Conservation (phyloP, 352 stramenopile genomes). For the Globisporangium yorkense region DNA sequence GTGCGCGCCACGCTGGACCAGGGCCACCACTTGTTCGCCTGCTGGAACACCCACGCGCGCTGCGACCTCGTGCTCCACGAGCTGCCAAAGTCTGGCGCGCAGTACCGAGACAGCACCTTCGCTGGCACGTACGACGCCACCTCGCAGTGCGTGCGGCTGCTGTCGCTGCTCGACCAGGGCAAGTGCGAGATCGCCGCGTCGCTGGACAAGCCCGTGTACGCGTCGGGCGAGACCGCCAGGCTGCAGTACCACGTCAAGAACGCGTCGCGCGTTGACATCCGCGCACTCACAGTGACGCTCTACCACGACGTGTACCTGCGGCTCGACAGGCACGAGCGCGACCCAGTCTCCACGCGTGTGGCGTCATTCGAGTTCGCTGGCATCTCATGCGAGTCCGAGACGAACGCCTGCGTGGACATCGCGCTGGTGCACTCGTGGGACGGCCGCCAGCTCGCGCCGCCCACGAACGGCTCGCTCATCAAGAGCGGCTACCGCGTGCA, state of each 20-base stretch:
- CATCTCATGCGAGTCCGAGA: conserved; percentile 11
- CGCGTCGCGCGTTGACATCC: conserved; percentile 23
- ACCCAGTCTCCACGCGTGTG: background rate
- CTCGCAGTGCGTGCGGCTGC: conserved; percentile 21
- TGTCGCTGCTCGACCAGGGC: conserved; percentile 34
- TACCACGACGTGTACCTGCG: conserved; percentile 21
- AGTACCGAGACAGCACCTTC: conserved; percentile 8
- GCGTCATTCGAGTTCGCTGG: conserved; percentile 3
- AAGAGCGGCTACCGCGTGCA: conserved; percentile 27
- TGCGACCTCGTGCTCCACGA: conserved; percentile 25
- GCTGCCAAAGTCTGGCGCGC: conserved; percentile 18
- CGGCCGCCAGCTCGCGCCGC: conserved; percentile 19
- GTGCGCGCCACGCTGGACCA: conserved; percentile 6
- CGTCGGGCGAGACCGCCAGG: conserved; percentile 20
- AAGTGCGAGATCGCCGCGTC: conserved; percentile 23
- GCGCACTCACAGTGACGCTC: conserved; percentile 22
- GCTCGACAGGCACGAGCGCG: conserved; percentile 7
- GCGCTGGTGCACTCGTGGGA: conserved; percentile 6
- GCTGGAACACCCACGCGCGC: conserved; percentile 2
- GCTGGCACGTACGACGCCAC: conserved; percentile 18
- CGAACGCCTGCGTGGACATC: conserved; percentile 15
- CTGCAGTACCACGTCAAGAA: conserved; percentile 36
- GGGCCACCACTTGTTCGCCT: conserved; percentile 3
- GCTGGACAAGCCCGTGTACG: conserved; percentile 34
- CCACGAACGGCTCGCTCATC: conserved; percentile 22